Conservation (phyloP, 495 filamentous ascomycete genomes). For the Neurospora africana region DNA sequence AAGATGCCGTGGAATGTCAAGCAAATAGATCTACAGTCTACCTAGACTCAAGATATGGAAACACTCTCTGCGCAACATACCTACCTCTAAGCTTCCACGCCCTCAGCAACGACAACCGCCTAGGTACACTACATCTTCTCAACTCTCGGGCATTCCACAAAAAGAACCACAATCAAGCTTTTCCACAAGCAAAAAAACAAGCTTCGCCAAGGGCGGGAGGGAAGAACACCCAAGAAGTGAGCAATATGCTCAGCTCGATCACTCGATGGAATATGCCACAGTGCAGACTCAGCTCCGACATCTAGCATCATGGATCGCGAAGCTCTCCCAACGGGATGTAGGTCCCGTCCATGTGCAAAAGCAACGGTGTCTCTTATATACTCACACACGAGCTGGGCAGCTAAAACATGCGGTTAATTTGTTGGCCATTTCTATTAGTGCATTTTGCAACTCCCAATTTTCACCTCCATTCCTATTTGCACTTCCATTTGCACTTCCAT, state of each 20-base stretch:
- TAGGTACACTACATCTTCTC: neutral
- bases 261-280: neutral
- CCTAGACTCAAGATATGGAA: neutral
- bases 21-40: no score
- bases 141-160: neutral
- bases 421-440: no score
- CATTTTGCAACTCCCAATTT: no score
- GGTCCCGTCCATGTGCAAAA: neutral
- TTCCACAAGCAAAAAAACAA: neutral
- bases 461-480: no score
- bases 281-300: neutral
- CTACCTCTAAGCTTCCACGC: neutral
- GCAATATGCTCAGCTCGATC: neutral
- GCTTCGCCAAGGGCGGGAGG: neutral
- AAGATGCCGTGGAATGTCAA: neutral
- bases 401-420: no score
- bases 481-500: no score
- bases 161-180: neutral
- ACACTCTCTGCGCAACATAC: neutral
- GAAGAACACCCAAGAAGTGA: neutral
- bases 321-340: neutral
- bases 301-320: neutral
- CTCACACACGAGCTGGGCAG: no score
- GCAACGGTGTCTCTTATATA: neutral
- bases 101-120: neutral